Evolutionary conservation across 306 rosid species (phyloP).

Genomic region (Cicer arietinum): DNA sequence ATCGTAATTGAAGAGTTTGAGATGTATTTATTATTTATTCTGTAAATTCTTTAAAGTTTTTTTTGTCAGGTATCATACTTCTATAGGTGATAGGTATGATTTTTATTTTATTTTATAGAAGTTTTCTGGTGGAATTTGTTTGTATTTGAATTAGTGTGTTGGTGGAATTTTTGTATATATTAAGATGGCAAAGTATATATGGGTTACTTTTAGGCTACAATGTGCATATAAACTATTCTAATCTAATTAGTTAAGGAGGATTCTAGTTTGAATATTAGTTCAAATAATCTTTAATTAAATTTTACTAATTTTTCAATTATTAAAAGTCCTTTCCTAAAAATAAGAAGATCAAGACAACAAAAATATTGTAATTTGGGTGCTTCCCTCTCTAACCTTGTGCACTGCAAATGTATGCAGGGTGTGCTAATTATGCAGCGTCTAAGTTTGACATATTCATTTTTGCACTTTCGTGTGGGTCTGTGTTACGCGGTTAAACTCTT

Average conservation of each 20-base stretch:
- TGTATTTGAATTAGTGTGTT: constrained; percentile 30
- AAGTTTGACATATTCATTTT: constrained; percentile 17
- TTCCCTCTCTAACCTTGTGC: neutral
- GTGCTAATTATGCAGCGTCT: constrained; percentile 3
- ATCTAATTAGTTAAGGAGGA: neutral
- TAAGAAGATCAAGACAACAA: too few relatives aligned
- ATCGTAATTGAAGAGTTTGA: constrained; percentile 4
- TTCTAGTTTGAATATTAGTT: too few relatives aligned
- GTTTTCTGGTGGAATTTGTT: constrained; percentile 13
- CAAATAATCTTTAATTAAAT: too few relatives aligned
- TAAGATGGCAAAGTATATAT: neutral
- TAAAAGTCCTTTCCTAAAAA: too few relatives aligned
- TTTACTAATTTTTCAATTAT: too few relatives aligned
- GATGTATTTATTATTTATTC: constrained; percentile 1
- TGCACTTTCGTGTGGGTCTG: constrained; percentile 43
- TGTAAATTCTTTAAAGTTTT: constrained; percentile 11
- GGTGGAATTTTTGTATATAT: constrained; percentile 29
- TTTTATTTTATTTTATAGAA: neutral
- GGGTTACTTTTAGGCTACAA: constrained; percentile 22
- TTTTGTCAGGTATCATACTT: neutral
- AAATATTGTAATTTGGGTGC: too few relatives aligned
- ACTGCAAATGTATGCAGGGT: neutral
- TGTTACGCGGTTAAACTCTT: constrained; percentile 16
- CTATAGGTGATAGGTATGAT: neutral
- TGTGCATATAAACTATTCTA: neutral